Evolutionary conservation across 768 basidiomycete genomes (phyloP).

Genomic region (Erythrobasidium yunnanense): DNA sequence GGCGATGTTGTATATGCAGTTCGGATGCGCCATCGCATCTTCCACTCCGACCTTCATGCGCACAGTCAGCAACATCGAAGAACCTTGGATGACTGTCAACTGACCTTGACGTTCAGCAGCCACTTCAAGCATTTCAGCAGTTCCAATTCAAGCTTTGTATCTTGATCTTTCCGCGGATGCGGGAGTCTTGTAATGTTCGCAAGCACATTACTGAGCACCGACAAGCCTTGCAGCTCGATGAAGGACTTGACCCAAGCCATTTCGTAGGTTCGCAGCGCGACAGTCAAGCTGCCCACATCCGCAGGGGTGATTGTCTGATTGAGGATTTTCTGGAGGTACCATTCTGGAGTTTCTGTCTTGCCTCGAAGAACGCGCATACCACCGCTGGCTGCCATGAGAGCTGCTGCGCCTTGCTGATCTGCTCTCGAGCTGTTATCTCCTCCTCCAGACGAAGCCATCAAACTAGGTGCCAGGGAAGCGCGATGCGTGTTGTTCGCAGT

Average conservation of each 20-base stretch:
- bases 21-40: conserved; percentile 62
- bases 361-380: neutral
- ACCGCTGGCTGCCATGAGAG: neutral
- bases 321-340: conserved; percentile 83
- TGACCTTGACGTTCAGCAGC: conserved; percentile 56
- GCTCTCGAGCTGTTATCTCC: neutral
- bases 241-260: conserved; percentile 56
- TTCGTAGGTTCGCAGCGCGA: conserved; percentile 68
- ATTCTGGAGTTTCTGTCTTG: conserved; percentile 66
- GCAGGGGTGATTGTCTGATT: conserved; percentile 72
- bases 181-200: conserved; percentile 64
- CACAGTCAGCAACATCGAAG: neutral
- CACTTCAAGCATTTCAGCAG: conserved; percentile 74
- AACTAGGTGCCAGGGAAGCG: neutral
- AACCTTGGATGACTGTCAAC: neutral
- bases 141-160: conserved; percentile 71
- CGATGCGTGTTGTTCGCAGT: conserved; percentile 9
- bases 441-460: neutral
- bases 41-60: conserved; percentile 54
- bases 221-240: conserved; percentile 67
- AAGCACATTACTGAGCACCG: conserved; percentile 69
- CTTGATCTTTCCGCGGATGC: conserved; percentile 55
- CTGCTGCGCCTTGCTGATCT: neutral
- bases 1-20: conserved; percentile 66
- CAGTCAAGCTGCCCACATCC: conserved; percentile 60